phyloP scores from a whole-genome alignment of 495 filamentous ascomycete species.

The Achaetomiella virescens region DNA sequence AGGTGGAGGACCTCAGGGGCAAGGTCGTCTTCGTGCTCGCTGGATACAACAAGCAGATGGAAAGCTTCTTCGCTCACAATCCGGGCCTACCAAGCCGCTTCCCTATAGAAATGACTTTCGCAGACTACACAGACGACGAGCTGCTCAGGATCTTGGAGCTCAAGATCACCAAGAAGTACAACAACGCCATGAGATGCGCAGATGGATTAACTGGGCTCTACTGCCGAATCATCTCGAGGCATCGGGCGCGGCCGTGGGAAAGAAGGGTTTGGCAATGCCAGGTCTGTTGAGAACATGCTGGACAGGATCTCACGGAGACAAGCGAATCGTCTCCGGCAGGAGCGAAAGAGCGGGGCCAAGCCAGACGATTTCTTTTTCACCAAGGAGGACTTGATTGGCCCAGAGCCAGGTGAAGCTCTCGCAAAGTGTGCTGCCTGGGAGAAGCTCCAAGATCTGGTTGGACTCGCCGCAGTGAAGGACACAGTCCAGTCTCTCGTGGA shows the following conservation, averaged over 20 bases:
- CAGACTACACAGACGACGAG: conserved; percentile 64
- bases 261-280: conserved; percentile 68
- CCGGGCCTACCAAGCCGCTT: conserved; percentile 68
- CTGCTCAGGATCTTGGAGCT: conserved; percentile 55
- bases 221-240: conserved; percentile 55
- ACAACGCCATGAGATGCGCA: conserved; percentile 52
- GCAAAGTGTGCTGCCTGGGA: conserved; percentile 49
- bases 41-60: conserved; percentile 74
- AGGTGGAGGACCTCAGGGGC: conserved; percentile 68
- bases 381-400: conserved; percentile 59
- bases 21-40: conserved; percentile 73
- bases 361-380: conserved; percentile 49
- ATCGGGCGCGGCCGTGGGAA: conserved; percentile 56
- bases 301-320: conserved; percentile 52
- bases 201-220: conserved; percentile 57
- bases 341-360: conserved; percentile 23
- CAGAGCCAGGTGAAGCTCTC: conserved; percentile 52
- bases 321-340: conserved; percentile 43
- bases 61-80: conserved; percentile 72
- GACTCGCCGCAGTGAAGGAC: conserved; percentile 57
- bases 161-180: conserved; percentile 40
- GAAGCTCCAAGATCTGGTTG: conserved; percentile 54
- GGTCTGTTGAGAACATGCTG: conserved; percentile 59
- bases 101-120: conserved; percentile 58
- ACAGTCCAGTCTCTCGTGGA: conserved; percentile 52